These are phyloP conservation scores for Candida krabiensis DNA, from an alignment of 805 yeast species.

Conservation along the genomic window DNA sequence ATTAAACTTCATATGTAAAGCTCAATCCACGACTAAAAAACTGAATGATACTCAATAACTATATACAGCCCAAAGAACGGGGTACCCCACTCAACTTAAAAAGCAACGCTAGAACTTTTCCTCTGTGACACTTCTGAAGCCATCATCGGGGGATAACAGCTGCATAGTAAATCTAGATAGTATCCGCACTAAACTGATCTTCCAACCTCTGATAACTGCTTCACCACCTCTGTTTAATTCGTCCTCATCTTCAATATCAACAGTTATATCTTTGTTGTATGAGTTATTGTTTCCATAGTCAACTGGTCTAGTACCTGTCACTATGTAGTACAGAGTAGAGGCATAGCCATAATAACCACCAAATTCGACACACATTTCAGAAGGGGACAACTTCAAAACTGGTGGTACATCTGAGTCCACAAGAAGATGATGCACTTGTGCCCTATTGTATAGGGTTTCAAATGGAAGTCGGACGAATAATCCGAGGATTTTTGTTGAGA, in stretches of 20 bases:
- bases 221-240: slow-evolving; percentile 47
- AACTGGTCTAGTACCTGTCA: slow-evolving; percentile 36
- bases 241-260: slow-evolving; percentile 33
- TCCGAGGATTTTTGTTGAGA: slow-evolving; percentile 64
- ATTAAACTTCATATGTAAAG: too few relatives aligned
- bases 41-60: too few relatives aligned
- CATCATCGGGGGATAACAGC: slow-evolving; percentile 52
- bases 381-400: slow-evolving; percentile 43
- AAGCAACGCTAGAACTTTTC: slow-evolving; percentile 39
- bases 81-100: too few relatives aligned
- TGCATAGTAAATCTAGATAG: slow-evolving; percentile 82
- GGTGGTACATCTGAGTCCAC: slow-evolving; percentile 35
- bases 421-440: slow-evolving; percentile 70
- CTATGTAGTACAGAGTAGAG: slow-evolving; percentile 50
- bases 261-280: slow-evolving; percentile 19
- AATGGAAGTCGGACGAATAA: slow-evolving; percentile 79
- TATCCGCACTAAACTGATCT: slow-evolving; percentile 76
- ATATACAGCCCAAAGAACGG: too few relatives aligned
- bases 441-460: slow-evolving; percentile 81
- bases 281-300: slow-evolving; percentile 22
- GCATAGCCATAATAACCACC: slow-evolving; percentile 56
- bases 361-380: slow-evolving; percentile 59
- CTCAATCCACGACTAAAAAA: too few relatives aligned
- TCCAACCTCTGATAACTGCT: slow-evolving; percentile 85
- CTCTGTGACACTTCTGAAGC: slow-evolving; percentile 40